Conservation (phyloP, 371 early-diverging fungal genomes). For the Actinomortierella ambigua region DNA sequence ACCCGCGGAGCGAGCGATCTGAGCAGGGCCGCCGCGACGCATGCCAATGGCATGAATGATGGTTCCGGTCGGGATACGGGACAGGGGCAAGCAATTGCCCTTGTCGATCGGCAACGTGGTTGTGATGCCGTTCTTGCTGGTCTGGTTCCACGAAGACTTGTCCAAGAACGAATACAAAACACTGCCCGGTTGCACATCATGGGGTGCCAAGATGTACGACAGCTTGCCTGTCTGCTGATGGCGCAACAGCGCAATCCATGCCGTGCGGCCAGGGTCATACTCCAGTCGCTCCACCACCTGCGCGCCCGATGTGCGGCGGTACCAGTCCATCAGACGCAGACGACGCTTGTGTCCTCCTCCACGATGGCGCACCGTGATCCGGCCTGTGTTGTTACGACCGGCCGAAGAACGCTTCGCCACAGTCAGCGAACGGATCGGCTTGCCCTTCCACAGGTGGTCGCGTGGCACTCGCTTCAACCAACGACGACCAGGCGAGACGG, state of each 20-base stretch:
- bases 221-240: constrained; percentile 76
- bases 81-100: constrained; percentile 92
- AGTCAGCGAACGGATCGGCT: constrained; percentile 81
- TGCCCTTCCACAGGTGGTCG: constrained; percentile 92
- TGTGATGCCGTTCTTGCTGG: constrained; percentile 57
- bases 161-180: constrained; percentile 72
- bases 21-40: constrained; percentile 80
- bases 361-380: constrained; percentile 92
- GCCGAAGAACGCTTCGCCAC: constrained; percentile 82
- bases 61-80: constrained; percentile 93
- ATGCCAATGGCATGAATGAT: constrained; percentile 89
- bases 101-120: constrained; percentile 73
- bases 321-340: constrained; percentile 88
- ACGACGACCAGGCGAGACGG: constrained; percentile 88
- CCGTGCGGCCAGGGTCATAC: constrained; percentile 94
- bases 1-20: constrained; percentile 91
- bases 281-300: constrained; percentile 91
- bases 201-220: constrained; percentile 88
- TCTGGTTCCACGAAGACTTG: constrained; percentile 64
- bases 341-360: constrained; percentile 95
- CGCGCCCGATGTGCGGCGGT: constrained; percentile 73
- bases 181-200: constrained; percentile 75
- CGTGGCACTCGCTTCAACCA: constrained; percentile 87
- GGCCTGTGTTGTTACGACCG: constrained; percentile 92
- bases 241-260: constrained; percentile 89